A percentile compares a stretch with the other conserved stretches of the same genome.
Conservation (phyloP, 2,329 filamentous ascomycete species). For the Clarireedia sp. region DNA sequence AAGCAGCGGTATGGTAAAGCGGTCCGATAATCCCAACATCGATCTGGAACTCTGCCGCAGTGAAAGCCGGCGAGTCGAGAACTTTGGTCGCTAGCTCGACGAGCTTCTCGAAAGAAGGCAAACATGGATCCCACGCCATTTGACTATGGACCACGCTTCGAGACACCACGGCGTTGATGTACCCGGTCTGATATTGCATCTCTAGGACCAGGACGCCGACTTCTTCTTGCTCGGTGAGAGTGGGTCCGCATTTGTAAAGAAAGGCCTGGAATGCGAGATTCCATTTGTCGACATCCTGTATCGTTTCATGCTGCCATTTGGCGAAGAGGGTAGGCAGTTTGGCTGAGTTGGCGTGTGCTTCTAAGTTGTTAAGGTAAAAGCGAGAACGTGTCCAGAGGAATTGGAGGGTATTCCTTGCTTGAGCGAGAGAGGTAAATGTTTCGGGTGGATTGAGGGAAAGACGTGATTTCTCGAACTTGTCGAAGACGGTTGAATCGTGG, state of each 20-base stretch:
- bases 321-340: conserved; percentile 31
- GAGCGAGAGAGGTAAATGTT: conserved; percentile 39
- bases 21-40: conserved; percentile 48
- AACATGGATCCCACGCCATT: conserved; percentile 46
- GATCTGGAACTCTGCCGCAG: background rate
- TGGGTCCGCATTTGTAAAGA: conserved; percentile 37
- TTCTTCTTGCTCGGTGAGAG: conserved; percentile 42
- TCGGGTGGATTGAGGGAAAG: background rate
- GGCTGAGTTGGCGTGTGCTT: conserved; percentile 33
- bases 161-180: background rate
- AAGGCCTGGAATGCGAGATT: conserved; percentile 47
- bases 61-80: background rate
- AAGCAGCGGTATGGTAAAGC: conserved; percentile 50
- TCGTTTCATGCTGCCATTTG: conserved; percentile 33
- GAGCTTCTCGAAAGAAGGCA: conserved; percentile 44
- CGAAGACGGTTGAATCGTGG: background rate
- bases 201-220: conserved; percentile 49
- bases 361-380: conserved; percentile 25
- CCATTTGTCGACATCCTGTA: conserved; percentile 44
- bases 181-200: conserved; percentile 46
- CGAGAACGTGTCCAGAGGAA: conserved; percentile 36
- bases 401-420: conserved; percentile 47
- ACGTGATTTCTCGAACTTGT: background rate
- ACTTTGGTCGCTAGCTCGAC: conserved; percentile 40
- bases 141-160: conserved; percentile 24